A percentile compares a stretch with the other conserved stretches of the same genome.
Conservation (phyloP, 176 grass and related monocot genomes). For the Eleusine indica region DNA sequence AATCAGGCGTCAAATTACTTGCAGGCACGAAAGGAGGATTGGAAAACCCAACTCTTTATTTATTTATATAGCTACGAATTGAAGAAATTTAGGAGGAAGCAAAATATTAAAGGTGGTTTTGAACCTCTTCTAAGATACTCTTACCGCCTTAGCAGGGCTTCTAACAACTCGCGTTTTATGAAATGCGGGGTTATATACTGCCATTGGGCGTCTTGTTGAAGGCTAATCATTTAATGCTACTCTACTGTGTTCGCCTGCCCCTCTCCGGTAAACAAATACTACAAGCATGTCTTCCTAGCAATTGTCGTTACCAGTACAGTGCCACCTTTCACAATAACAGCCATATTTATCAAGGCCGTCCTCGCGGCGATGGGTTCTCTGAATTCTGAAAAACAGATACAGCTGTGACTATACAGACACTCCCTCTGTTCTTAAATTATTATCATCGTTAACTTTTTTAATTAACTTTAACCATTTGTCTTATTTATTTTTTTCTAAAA, state of each 20-base stretch:
- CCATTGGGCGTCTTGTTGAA: not conserved
- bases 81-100: no score
- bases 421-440: no score
- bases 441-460: no score
- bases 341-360: conserved; percentile 33
- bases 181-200: not conserved
- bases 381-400: conserved; percentile 1
- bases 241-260: not conserved
- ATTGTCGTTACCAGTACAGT: conserved; percentile 9
- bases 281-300: not conserved
- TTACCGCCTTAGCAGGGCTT: not conserved
- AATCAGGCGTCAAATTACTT: no score
- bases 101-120: no score
- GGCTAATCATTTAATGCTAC: no score
- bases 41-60: no score
- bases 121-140: no score
- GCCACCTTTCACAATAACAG: not conserved
- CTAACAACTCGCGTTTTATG: not conserved
- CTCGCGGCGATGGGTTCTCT: not conserved
- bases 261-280: not conserved
- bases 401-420: conserved; percentile 21
- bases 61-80: no score
- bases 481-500: no score
- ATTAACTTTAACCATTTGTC: no score
- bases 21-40: no score